These are phyloP conservation scores for Cutaneotrichosporon spelunceum DNA, from an alignment of 1,284 basidiomycete genomes.

Conservation along the genomic window DNA sequence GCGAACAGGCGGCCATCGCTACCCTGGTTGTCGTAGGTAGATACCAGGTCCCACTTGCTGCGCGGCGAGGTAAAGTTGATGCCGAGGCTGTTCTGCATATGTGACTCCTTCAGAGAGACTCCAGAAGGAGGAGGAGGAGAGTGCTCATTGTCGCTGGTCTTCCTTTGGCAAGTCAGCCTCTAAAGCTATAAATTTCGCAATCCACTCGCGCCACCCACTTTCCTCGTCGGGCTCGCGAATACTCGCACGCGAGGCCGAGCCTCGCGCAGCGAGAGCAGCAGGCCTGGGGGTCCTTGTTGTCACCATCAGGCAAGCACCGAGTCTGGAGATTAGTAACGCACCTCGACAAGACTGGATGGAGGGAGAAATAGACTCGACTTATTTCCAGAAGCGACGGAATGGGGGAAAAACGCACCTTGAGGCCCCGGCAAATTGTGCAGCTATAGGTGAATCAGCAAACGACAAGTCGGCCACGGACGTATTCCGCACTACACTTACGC, in stretches of 20 bases:
- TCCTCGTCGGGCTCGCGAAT: constrained; percentile 17
- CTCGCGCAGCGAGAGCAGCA: constrained; percentile 23
- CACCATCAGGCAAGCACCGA: constrained; percentile 20
- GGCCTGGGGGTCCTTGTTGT: constrained; percentile 17
- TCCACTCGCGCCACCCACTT: constrained; percentile 9
- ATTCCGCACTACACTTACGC: constrained; percentile 17
- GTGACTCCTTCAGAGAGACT: neutral
- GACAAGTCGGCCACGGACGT: neutral
- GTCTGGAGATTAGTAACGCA: constrained; percentile 12
- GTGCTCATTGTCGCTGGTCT: constrained; percentile 2
- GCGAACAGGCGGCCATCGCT: neutral
- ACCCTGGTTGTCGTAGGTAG: neutral
- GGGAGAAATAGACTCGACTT: neutral
- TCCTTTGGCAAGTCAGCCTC: neutral
- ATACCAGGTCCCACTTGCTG: neutral
- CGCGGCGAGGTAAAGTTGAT: neutral
- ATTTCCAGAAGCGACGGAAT: too few species aligned
- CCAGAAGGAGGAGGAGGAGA: neutral
- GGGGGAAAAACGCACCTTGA: constrained; percentile 13
- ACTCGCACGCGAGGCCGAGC: constrained; percentile 17
- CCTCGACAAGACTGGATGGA: neutral
- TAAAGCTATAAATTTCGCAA: neutral
- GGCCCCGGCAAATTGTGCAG: constrained; percentile 17
- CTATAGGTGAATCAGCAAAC: constrained; percentile 1
- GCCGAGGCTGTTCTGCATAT: neutral